A percentile compares a stretch with the other conserved stretches of the same genome.
These are phyloP conservation scores for Erodium texanum DNA, from an alignment of 441 rosid genomes.

Conservation along the genomic window DNA sequence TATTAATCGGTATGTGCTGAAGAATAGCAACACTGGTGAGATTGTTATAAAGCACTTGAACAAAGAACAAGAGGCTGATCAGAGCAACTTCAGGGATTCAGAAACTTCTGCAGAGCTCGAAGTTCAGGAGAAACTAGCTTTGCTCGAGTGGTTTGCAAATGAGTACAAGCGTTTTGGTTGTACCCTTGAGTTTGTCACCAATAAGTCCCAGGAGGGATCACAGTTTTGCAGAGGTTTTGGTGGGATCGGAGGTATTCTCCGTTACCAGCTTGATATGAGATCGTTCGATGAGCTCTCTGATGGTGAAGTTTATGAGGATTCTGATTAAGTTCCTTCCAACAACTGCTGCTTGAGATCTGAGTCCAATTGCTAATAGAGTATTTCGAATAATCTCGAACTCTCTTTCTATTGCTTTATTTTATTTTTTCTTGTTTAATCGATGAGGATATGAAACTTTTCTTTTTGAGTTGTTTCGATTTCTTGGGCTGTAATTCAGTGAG, in stretches of 20 bases:
- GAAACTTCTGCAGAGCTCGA: conserved; percentile 43
- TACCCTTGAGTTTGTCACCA: conserved; percentile 49
- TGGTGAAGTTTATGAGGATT: conserved; percentile 30
- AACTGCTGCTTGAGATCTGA: too few species aligned
- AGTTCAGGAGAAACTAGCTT: conserved; percentile 44
- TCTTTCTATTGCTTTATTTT: too few species aligned
- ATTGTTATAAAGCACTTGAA: conserved; percentile 41
- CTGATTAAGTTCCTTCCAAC: too few species aligned
- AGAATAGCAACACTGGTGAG: conserved; percentile 38
- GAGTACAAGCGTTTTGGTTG: conserved; percentile 59
- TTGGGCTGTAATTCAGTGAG: too few species aligned
- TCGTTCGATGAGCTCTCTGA: conserved; percentile 55
- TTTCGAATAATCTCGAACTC: too few species aligned
- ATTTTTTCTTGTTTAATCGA: too few species aligned
- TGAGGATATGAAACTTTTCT: too few species aligned
- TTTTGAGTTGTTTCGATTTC: too few species aligned
- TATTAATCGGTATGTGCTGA: conserved; percentile 40
- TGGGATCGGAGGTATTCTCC: conserved; percentile 38
- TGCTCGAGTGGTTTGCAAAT: conserved; percentile 57
- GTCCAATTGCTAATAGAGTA: too few species aligned
- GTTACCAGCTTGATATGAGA: conserved; percentile 48
- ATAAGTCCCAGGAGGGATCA: conserved; percentile 63
- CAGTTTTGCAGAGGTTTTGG: conserved; percentile 59
- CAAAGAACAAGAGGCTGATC: conserved; percentile 28
- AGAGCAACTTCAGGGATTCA: conserved; percentile 45